phyloP scores from a whole-genome alignment of 192 early-diverging fungal species.

The Coemansia sp. region DNA sequence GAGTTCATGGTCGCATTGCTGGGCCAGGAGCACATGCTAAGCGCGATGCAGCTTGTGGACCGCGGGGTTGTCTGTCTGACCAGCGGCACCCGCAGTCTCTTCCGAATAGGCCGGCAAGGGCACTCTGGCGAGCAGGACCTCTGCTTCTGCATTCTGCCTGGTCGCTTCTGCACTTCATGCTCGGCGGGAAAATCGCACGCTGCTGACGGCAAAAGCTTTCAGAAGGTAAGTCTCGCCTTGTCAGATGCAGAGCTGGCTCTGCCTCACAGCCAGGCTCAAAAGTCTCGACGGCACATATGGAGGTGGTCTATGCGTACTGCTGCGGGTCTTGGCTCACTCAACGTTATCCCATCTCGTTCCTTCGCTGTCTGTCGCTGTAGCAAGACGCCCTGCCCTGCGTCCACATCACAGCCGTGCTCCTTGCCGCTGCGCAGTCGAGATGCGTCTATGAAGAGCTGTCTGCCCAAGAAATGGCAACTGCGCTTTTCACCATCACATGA shows the following conservation, averaged over 20 bases:
- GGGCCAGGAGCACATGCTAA: conserved; percentile 26
- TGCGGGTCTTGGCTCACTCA: too few relatives aligned
- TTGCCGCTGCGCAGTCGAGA: conserved; percentile 37
- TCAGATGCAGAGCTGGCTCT: too few relatives aligned
- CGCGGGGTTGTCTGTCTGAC: conserved; percentile 39
- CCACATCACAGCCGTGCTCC: conserved; percentile 40
- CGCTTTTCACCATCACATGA: conserved; percentile 27
- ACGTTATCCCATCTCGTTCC: too few relatives aligned
- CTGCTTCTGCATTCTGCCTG: conserved; percentile 49
- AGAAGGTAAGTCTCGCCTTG: conserved; percentile 4
- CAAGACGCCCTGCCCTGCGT: conserved; percentile 25
- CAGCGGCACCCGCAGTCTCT: conserved; percentile 32
- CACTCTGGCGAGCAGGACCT: conserved; percentile 11
- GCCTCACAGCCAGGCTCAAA: too few relatives aligned
- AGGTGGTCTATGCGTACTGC: too few relatives aligned
- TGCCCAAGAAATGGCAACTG: conserved; percentile 25
- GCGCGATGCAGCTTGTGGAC: conserved; percentile 38
- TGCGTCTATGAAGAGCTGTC: conserved; percentile 27
- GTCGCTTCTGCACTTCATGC: conserved; percentile 39
- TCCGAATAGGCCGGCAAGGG: conserved; percentile 16
- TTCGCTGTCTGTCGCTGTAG: not conserved
- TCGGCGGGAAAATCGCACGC: not conserved
- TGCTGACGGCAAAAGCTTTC: not conserved
- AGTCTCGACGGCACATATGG: too few relatives aligned
- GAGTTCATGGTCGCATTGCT: conserved; percentile 38